These are phyloP conservation scores for Polytrichum formosum DNA, from an alignment of 225 moss, liverwort and hornwort genomes.

Conservation along the genomic window DNA sequence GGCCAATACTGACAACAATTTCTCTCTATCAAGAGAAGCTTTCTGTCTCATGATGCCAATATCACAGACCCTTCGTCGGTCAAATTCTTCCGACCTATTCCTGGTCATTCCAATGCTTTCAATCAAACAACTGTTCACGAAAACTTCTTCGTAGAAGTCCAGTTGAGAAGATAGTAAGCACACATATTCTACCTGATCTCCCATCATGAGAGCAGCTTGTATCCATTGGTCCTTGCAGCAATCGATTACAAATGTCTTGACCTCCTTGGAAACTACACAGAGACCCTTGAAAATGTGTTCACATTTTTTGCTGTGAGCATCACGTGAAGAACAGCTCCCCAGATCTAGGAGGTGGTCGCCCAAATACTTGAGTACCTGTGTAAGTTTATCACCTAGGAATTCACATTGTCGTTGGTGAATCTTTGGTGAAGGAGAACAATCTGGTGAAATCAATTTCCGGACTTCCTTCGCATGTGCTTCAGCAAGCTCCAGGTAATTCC, in stretches of 20 bases:
- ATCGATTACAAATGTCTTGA: not conserved
- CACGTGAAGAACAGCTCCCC: constrained; percentile 1
- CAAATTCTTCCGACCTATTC: not conserved
- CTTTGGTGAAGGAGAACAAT: not conserved
- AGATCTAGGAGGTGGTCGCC: not conserved
- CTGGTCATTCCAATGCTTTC: not conserved
- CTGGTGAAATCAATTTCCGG: not conserved
- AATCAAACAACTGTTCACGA: not conserved
- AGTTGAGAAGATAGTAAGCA: not conserved
- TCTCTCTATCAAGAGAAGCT: not conserved
- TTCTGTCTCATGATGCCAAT: not conserved
- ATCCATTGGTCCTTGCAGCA: not conserved
- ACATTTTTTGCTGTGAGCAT: constrained; percentile 3
- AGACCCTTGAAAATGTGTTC: not conserved
- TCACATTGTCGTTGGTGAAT: not conserved
- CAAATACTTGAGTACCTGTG: not conserved
- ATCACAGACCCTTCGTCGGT: not conserved
- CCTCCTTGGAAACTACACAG: not conserved
- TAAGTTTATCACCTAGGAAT: not conserved
- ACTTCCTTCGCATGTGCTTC: not conserved
- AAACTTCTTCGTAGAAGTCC: not conserved
- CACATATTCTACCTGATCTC: not conserved
- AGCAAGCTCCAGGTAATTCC: not conserved
- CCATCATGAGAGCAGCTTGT: constrained; percentile 1
- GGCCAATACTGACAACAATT: not conserved